These are phyloP conservation scores for Plasmodium reichenowi DNA, from an alignment of 169 alveolate species.

Conservation along the genomic window DNA sequence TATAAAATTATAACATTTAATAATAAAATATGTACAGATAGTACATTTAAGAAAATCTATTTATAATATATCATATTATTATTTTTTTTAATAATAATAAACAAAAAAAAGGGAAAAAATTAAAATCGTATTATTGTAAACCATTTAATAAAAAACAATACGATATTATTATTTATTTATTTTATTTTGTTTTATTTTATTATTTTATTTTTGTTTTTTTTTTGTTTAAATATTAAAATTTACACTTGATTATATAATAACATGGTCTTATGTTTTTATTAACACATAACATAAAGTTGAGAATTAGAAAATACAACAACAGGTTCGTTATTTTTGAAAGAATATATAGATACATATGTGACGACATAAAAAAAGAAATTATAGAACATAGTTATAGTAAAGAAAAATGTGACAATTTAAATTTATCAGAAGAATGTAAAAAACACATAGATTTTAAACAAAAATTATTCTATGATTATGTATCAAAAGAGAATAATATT, in stretches of 20 bases:
- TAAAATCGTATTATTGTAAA: too few species aligned
- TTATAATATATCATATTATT: too few species aligned
- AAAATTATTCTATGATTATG: conserved; percentile 51
- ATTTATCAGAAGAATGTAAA: conserved; percentile 58
- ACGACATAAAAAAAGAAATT: conserved; percentile 33
- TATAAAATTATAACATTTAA: too few species aligned
- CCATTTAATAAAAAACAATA: not conserved
- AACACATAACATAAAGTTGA: conserved; percentile 20
- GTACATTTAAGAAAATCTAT: too few species aligned
- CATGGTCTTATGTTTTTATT: conserved; percentile 4
- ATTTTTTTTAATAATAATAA: too few species aligned
- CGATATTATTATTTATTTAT: not conserved
- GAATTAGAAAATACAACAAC: conserved; percentile 6
- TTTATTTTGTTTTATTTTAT: not conserved
- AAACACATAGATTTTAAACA: conserved; percentile 56
- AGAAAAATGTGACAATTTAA: conserved; percentile 44
- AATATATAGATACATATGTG: conserved; percentile 27
- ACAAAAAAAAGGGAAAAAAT: too few species aligned
- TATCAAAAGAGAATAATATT: conserved; percentile 23
- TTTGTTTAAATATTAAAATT: not conserved
- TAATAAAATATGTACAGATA: too few species aligned
- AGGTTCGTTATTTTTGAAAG: conserved; percentile 5
- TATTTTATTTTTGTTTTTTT: not conserved
- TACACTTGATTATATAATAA: too few species aligned
- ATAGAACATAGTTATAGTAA: conserved; percentile 63